Base-by-base conservation (phyloP, 352 stramenopile species). In the Plasmopara halstedii region DNA sequence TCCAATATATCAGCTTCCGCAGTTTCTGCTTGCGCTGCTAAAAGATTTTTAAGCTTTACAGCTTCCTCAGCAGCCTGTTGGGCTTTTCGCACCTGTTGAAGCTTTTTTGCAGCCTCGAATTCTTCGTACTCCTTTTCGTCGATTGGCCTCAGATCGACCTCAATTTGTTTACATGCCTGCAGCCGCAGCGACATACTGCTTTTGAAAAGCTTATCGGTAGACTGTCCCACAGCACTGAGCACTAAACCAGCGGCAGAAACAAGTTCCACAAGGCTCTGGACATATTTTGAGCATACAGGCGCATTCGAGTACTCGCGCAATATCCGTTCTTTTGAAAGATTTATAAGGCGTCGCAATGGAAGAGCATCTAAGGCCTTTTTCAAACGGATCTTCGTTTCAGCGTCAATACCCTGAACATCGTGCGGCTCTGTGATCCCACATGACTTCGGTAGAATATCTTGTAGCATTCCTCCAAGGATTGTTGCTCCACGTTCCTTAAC, bases 401-500 rank as follows among this genome's bases (percentile, higher is more conserved):
- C 51, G 18, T 62, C 53, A 43, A 68, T 58, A 14, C 18, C 43
- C 14, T 34, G 41, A 4, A 60, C 15, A n/a, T 53, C 38, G 20
- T 29, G 60, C 14, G 26, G 26, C 35, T 54, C 26, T 17, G 48
- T 35, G 40, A 53, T 42, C 6, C 43, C 39, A 21, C 37, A 32
- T 33, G 52, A 33, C 43, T 77, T 80, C 9, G 73, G 64, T n/a
- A 94, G 44, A 21, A 91, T 86, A 46, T 91, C 70, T 42, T 87
- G 81, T 20, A 94, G 54, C 13, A 91, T 76, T 6, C 76, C 74
- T 10, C 71, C 67, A 26, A 94, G 58, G 8, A 95, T 85, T 0
- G 63, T 74, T 37, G 78, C 78, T n/a, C 76, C 78, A 23, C 83
- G 81, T 49, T 94, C 81, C 39, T 95, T 95, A 14, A 95, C 76